phyloP scores from a whole-genome alignment of 1,284 basidiomycete species.

The Termitomyces sp. region DNA sequence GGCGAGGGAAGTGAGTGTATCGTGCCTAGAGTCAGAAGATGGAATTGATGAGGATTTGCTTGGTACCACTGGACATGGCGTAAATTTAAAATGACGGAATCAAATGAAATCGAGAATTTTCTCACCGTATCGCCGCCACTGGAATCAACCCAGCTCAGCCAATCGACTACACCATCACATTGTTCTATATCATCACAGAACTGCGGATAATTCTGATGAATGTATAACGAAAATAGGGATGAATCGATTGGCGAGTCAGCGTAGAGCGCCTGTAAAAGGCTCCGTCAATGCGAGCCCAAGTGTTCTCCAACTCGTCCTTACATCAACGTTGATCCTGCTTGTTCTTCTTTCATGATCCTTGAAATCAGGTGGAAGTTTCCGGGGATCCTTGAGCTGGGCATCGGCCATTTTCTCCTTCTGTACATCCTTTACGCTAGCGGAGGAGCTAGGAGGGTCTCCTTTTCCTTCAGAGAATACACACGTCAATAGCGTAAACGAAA shows the following conservation, averaged over 20 bases:
- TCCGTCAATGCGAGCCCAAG: neutral
- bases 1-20: slow-evolving; percentile 85
- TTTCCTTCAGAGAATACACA: slow-evolving; percentile 48
- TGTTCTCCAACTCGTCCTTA: slow-evolving; percentile 29
- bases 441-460: slow-evolving; percentile 54
- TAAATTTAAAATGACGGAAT: neutral
- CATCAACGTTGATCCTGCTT: slow-evolving; percentile 81
- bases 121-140: slow-evolving; percentile 72
- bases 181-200: slow-evolving; percentile 82
- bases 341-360: slow-evolving; percentile 56
- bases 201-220: slow-evolving; percentile 89
- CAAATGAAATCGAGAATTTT: slow-evolving; percentile 15
- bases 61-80: slow-evolving; percentile 56
- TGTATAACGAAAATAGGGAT: slow-evolving; percentile 82
- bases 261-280: slow-evolving; percentile 56
- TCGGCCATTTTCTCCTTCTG: slow-evolving; percentile 55
- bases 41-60: slow-evolving; percentile 81
- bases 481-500: neutral
- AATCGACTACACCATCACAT: slow-evolving; percentile 67
- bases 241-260: slow-evolving; percentile 89
- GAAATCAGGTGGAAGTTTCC: slow-evolving; percentile 52
- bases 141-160: slow-evolving; percentile 77
- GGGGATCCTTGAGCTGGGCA: slow-evolving; percentile 42
- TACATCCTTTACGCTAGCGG: slow-evolving; percentile 49
- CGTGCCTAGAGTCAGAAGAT: slow-evolving; percentile 72